phyloP scores from a whole-genome alignment of 1,139 yeast species.

The Saccharomyces hybrid region DNA sequence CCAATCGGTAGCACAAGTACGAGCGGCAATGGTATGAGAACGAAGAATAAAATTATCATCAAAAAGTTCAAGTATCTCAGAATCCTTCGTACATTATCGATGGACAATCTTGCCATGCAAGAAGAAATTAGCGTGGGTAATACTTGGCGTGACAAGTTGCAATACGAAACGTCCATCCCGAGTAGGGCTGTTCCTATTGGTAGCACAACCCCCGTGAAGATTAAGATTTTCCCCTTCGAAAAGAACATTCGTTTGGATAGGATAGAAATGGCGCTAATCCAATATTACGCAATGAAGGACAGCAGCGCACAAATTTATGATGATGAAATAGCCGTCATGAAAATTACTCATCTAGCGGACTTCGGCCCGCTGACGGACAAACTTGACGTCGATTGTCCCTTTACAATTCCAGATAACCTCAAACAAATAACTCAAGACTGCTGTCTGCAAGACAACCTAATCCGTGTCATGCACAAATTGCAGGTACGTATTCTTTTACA shows the following conservation, averaged over 20 bases:
- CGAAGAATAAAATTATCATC: constrained; percentile 1
- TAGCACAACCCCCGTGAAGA: constrained; percentile 43
- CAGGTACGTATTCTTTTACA: constrained; percentile 19
- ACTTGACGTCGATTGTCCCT: constrained; percentile 41
- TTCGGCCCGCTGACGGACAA: constrained; percentile 28
- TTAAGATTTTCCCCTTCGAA: constrained; percentile 50
- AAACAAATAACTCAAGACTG: constrained; percentile 53
- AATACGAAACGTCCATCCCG: constrained; percentile 51
- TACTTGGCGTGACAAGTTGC: constrained; percentile 59
- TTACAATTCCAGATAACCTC: constrained; percentile 46
- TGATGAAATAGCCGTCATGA: constrained; percentile 38
- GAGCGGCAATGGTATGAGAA: background rate
- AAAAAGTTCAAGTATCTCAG: constrained; percentile 37
- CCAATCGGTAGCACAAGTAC: background rate
- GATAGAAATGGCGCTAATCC: constrained; percentile 45
- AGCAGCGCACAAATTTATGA: constrained; percentile 34
- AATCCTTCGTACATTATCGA: constrained; percentile 47
- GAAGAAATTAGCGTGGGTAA: constrained; percentile 55
- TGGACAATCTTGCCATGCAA: constrained; percentile 42
- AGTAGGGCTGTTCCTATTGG: constrained; percentile 59
- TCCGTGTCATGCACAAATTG: constrained; percentile 31
- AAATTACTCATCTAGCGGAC: constrained; percentile 33
- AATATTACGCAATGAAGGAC: constrained; percentile 43
- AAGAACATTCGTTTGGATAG: constrained; percentile 48
- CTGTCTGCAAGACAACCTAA: constrained; percentile 40